Conservation (phyloP, 257 asterid species). For the Plantago ovata region DNA sequence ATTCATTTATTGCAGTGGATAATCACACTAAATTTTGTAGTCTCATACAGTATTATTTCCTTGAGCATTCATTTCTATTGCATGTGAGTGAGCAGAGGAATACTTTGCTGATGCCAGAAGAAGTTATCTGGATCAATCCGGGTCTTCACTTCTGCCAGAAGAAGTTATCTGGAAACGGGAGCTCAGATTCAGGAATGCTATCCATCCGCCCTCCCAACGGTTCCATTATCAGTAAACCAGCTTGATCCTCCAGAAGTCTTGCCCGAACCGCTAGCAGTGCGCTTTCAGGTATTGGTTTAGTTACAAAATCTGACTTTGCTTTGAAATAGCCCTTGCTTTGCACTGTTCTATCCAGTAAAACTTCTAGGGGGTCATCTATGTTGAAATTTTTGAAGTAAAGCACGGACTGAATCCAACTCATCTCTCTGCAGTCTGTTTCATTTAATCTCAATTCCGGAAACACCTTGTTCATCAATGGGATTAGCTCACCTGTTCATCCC, state of each 20-base stretch:
- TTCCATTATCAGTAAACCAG: constrained; percentile 37
- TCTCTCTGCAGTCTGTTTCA: constrained; percentile 33
- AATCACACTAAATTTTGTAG: too few species aligned
- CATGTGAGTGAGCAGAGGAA: constrained; percentile 27
- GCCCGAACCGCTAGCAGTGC: constrained; percentile 27
- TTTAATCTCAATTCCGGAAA: constrained; percentile 42
- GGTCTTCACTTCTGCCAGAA: constrained; percentile 42
- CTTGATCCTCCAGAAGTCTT: constrained; percentile 22
- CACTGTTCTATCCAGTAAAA: constrained; percentile 25
- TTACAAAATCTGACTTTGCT: constrained; percentile 50
- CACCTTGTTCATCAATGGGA: constrained; percentile 16
- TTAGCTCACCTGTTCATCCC: constrained; percentile 21
- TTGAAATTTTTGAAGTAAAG: constrained; percentile 23
- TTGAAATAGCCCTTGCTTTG: constrained; percentile 36
- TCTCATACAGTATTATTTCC: too few species aligned
- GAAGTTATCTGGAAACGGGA: constrained; percentile 58
- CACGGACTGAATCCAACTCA: constrained; percentile 57
- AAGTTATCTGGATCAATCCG: constrained; percentile 48
- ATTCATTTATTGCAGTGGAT: too few species aligned
- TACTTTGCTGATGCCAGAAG: constrained; percentile 57
- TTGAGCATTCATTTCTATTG: too few species aligned
- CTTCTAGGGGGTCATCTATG: constrained; percentile 16
- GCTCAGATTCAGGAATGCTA: constrained; percentile 26
- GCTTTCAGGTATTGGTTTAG: constrained; percentile 27
- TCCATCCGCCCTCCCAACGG: constrained; percentile 63